phyloP scores from a whole-genome alignment of 208 protist species.

The Leishmania aethiopica region DNA sequence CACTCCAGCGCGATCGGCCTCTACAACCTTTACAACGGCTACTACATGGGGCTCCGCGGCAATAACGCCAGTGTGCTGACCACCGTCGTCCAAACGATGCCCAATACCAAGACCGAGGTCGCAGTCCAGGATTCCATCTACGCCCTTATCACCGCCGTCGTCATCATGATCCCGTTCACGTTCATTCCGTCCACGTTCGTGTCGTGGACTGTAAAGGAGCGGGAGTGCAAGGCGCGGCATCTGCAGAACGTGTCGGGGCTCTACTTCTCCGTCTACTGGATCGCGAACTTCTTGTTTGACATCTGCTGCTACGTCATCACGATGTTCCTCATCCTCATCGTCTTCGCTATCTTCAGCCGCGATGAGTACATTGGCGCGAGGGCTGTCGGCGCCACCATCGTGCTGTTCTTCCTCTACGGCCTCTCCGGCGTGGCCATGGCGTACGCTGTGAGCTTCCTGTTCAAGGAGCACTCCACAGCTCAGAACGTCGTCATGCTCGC shows the following conservation, averaged over 20 bases:
- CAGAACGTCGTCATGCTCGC: slow-evolving; percentile 69
- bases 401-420: slow-evolving; percentile 70
- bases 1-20: slow-evolving; percentile 46
- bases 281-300: slow-evolving; percentile 83
- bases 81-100: slow-evolving; percentile 42
- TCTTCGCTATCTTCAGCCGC: slow-evolving; percentile 61
- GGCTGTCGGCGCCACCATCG: slow-evolving; percentile 46
- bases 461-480: slow-evolving; percentile 64
- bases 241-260: slow-evolving; percentile 76
- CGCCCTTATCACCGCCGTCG: slow-evolving; percentile 55
- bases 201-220: slow-evolving; percentile 80
- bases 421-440: slow-evolving; percentile 56
- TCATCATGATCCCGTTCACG: slow-evolving; percentile 74
- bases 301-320: slow-evolving; percentile 63
- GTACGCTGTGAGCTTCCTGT: slow-evolving; percentile 71
- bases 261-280: slow-evolving; percentile 67
- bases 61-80: slow-evolving; percentile 12
- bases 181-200: slow-evolving; percentile 75
- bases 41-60: slow-evolving; percentile 26
- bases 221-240: slow-evolving; percentile 63
- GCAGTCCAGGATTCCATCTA: slow-evolving; percentile 34
- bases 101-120: slow-evolving; percentile 44
- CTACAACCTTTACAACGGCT: slow-evolving; percentile 46
- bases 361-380: slow-evolving; percentile 57
- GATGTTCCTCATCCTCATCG: slow-evolving; percentile 58